Base-by-base conservation (phyloP, 257 asterid species). In the Knoxia roxburghii region DNA sequence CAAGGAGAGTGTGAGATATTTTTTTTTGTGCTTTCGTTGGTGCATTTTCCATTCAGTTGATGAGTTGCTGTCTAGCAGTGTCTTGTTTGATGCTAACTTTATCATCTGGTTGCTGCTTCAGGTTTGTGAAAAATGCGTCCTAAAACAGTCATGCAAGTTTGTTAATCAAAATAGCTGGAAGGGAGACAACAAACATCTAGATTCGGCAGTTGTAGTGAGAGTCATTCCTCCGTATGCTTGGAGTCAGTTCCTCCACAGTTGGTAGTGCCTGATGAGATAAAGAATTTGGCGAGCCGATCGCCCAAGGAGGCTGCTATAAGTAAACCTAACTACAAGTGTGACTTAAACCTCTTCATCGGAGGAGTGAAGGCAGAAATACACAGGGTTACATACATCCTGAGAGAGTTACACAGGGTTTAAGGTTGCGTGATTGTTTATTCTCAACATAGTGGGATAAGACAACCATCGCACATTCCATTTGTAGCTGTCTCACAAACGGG, bases 91-190 rank as follows among this genome's bases (percentile, higher is more conserved):
- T 51, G 45, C 58, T 29, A 33, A 65, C 24, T 57, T 4, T 27
- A 45, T 72, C 21, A 29, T 9, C 56, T 58, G 73, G 68, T 70
- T 57, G 51, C n/a, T n/a, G n/a, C 65, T 70, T 72, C 86, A 89
- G 98, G 96, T 91, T 78, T 91, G 98, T 75, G 57, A 75, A 62
- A 79, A 69, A 69, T 91, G 98, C 78, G 21, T 69, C 27, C 59
- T 91, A 67, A 87, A 83, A 74, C 71, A 74, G 18, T 76, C 82
- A 11, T 91, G 98, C 88, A 77, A 57, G 64, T 69, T 66, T 63
- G 84, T 78, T 18, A 84, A 87, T 75, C 87, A 81, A 77, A 41
- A 52, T 55, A 52, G 65, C 13, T 50, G 67, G 72, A 76, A 70
- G 60, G 18, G 61, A 32, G 73, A 64, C 45, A 35, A 69, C 43